Base-by-base conservation (phyloP, 139 green algal species). In the Haematococcus sp. region DNA sequence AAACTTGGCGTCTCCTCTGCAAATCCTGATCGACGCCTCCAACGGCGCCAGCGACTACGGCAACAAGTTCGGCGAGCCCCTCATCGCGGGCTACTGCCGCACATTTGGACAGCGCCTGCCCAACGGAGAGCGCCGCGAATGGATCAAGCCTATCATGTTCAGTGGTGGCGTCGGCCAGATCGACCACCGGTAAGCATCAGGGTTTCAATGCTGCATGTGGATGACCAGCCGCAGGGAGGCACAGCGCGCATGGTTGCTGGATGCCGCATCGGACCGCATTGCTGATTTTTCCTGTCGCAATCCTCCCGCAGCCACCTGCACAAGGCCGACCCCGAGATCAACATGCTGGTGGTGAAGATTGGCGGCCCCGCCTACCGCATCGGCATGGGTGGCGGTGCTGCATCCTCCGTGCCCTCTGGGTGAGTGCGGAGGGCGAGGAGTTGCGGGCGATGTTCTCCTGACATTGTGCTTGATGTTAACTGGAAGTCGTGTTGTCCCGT, bases 141-240 rank as follows among this genome's bases (percentile, higher is more conserved):
- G 94, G 93, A 92, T 99, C 72, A 99, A 99, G 83, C 96, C 96
- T 66, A 99, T 99, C 91, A 99, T 99, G 96, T 99, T 99, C 86
- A 92, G 86, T 81, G 94, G 68, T 2, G 94, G 93, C 60, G 77
- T 98, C 44, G 94, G 94, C 5, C 94, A 97, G 82, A 97, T 97
- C 66, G 92, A 97, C 81, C 89, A 94, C 78, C 20, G 63, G 66
- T 72, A 44, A 11, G 66, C 2, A 49, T n/a, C 40, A 49, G 40
- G 40, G 40, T 11, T 49, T 49, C 40, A 11, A 49, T 49, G 7
- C 7, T 49, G 7, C 11, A 11, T 19, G 7, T 49, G 40, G 7
- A 49, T 49, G 40, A 7, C 7, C 11, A 11, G 40, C 40, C 11
- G 40, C 40, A 49, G 7, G 40, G 40, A 60, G n/a, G n/a, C n/a